Base-by-base conservation (phyloP, 2,329 filamentous ascomycete genomes). In the Orbilia blumenaviensis region DNA sequence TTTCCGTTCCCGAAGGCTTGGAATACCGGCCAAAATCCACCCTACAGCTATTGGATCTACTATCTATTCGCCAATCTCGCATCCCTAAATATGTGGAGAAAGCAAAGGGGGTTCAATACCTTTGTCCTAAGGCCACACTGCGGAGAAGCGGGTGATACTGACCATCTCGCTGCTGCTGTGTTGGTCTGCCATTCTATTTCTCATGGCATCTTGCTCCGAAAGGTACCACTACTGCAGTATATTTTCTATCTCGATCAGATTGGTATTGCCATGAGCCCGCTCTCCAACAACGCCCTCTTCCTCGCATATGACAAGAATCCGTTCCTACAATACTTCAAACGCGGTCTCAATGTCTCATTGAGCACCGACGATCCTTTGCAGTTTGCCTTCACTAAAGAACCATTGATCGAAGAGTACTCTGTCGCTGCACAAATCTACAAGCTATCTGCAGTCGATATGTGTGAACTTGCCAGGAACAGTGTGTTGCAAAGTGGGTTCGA, bases 41-140 rank as follows among this genome's bases (percentile, higher is more conserved):
- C 95, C 0, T 99, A 99, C 84, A 97, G 92, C 82, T 99, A 99
- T 84, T 99, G 95, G 95, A 92, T 98, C 81, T 99, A 99, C 84
- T 96, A 97, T 81, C 87, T 98, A 63, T 98, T 95, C 81, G 90
- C 95, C 78, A 99, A 99, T 83, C 93, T 97, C 83, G 88, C 91
- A 0, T 97, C 94, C 8, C 87, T 99, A 80, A 99, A 99, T 82
- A 88, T 91, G 72, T 97, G 92, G 91, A 89, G 95, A 46, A 94
- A 93, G 81, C 90, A 91, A 81, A 90, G 94, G 60, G 94, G 94
- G 0, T 97, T 98, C 87, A 99, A 96, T 83, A 99, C 95, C 0
- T 96, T 99, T 82, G 86, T 96, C 16, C 86, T 99, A 61, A 89
- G 95, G 41, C 95, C 95, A 8, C 95, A 99, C 83, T 98, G 94